Evolutionary conservation across 768 basidiomycete genomes (phyloP).

Genomic region (Mycena kentingensis): DNA sequence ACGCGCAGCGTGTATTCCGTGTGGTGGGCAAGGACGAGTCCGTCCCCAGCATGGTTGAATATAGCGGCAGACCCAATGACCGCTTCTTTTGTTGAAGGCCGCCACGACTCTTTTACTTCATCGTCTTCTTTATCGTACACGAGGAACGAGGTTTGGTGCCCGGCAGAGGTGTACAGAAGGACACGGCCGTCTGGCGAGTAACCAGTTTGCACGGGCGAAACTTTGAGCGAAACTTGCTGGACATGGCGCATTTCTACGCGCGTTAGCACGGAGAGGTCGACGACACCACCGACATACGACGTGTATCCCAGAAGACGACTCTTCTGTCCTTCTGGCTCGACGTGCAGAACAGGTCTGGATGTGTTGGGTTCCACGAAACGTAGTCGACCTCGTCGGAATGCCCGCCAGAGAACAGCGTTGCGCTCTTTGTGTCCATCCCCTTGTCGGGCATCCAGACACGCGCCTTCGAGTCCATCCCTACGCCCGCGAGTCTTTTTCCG

Average conservation of each 20-base stretch:
- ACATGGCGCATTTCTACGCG: constrained; percentile 65
- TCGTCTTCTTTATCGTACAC: constrained; percentile 55
- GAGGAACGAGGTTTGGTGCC: constrained; percentile 63
- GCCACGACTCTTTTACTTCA: constrained; percentile 51
- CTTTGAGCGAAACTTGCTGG: constrained; percentile 61
- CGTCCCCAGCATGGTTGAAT: constrained; percentile 78
- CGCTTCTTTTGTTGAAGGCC: constrained; percentile 49
- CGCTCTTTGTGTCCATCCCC: constrained; percentile 71
- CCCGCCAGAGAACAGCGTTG: constrained; percentile 65
- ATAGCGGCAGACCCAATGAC: constrained; percentile 67
- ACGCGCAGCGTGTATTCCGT: constrained; percentile 67
- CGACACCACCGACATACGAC: constrained; percentile 52
- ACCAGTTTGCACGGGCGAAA: constrained; percentile 62
- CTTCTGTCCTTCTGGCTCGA: constrained; percentile 75
- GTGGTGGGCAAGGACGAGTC: constrained; percentile 65
- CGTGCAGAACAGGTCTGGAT: constrained; percentile 80
- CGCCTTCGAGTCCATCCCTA: constrained; percentile 77
- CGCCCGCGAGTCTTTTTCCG: constrained; percentile 78
- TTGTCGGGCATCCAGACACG: constrained; percentile 81
- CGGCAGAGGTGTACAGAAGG: constrained; percentile 62
- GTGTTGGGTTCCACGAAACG: constrained; percentile 82
- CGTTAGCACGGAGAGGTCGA: not conserved
- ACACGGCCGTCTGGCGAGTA: constrained; percentile 75
- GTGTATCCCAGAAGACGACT: constrained; percentile 82
- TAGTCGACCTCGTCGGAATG: constrained; percentile 83